Evolutionary conservation across 768 basidiomycete genomes (phyloP), one percentile per base, ranked within the genome.

Genomic region (Rubroboletus pulcherrimus): DNA sequence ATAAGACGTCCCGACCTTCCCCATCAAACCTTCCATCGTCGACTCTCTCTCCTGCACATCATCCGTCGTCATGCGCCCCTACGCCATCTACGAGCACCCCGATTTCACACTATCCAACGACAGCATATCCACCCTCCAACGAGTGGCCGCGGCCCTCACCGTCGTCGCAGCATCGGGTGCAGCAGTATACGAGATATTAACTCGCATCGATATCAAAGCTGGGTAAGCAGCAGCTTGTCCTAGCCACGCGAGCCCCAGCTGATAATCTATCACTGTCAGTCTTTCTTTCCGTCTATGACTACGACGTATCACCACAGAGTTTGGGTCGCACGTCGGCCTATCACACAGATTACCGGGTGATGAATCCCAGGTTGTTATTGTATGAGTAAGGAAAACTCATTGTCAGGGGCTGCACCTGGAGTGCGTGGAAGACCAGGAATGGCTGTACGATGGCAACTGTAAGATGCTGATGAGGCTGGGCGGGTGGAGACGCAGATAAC

Each of bases 61-160:
- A 24, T 31, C 54, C 54, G 4, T 38, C 58, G 35, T 31, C 60
- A 71, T 71, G 70, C 70, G 70, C 19, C 63, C 70, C 44, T 71
- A 71, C 58, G 59, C 66, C 59, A 68, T 67, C 56, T 70, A 70
- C 47, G 69, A 70, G 37, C 71, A 72, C 57, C 69, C 69, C 37
- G 71, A 72, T 2, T 71, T 70, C 42, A 60, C 71, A 0, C 49
- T 72, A 24, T 71, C 69, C 9, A 17, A 53, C 21, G 69, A 68
- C 12, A 61, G 63, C 21, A 42, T 65, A 48, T 44, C 56, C 31
- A 63, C 63, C 1, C 53, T 72, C 1, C 69, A 54, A 24, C 65
- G 62, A 7, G 45, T 73, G 21, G 70, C 64, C 31, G 55, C 69
- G 1, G 51, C 68, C 2, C 21, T 71, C 37, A 67, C 70, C 15